Base-by-base conservation (phyloP, 805 yeast species). In the Candida boidinii region DNA sequence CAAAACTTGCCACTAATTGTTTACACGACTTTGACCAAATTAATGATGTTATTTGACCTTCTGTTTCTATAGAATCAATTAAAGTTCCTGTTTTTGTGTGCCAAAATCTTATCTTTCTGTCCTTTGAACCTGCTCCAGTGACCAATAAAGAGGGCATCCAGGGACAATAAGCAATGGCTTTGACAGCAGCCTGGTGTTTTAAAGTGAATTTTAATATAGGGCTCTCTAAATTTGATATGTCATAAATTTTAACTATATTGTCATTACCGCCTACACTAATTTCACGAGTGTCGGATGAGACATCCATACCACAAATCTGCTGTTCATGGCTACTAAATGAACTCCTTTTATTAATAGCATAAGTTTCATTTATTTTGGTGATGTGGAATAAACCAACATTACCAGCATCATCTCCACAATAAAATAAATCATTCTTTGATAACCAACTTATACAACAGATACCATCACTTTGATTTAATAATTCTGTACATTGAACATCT, bases 51-150 rank as follows among this genome's bases (percentile, higher is more conserved):
- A 87, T 69, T 50, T 88, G 96, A 1, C 83, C 79, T 17, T 65
- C 64, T 1, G 92, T 78, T 28, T 66, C 59, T 26, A 65, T 51
- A 17, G 76, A 62, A 7, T 67, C 61, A 20, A 87, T 56, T 20
- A 84, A 53, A 0, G 94, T 79, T 0, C 96, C 95, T 0, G 90
- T 66, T 3, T 61, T 60, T 1, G 92, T 70, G 53, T 88, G 95
- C 96, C 96, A 87, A 51, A 86, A 85, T 37, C 88, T 53, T 7
- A 87, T 71, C n/a, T 69, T 69, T 31, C 88, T 61, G 51, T 88
- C 96, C 44, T 75, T 77, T 15, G 79, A 73, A 0, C 96, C 96
- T 3, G 92, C 96, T 0, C 96, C 96, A 0, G 96, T 86, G 1
- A 90, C 96, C 23, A 88, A 53, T 7, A 88, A 56, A 2, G 80